phyloP scores from a whole-genome alignment of 768 basidiomycete genomes.

The Nidularia pulvinata region DNA sequence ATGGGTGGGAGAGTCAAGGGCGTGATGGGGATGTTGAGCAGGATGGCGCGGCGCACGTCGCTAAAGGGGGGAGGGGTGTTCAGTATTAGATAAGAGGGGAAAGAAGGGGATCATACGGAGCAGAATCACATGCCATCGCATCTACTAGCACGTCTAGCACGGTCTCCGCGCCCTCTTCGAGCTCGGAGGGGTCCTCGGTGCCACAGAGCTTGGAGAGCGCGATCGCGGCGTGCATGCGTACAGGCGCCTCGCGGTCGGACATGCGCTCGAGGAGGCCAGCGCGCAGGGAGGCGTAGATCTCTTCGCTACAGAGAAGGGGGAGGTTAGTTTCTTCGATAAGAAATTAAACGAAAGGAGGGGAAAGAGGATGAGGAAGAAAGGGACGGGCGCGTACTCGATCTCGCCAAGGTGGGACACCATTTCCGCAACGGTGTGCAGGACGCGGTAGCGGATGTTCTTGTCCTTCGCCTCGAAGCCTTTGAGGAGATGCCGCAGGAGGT shows the following conservation, averaged over 20 bases:
- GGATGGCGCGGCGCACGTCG: slow-evolving; percentile 83
- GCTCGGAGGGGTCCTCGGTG: slow-evolving; percentile 62
- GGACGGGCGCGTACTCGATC: slow-evolving; percentile 66
- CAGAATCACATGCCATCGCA: slow-evolving; percentile 67
- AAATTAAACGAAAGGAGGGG: no score
- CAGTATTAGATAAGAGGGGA: no score
- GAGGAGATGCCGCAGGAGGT: slow-evolving; percentile 66
- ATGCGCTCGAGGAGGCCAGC: slow-evolving; percentile 67
- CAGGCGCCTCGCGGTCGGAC: slow-evolving; percentile 73
- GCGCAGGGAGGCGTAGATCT: slow-evolving; percentile 66
- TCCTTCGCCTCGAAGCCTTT: slow-evolving; percentile 85
- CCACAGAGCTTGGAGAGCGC: slow-evolving; percentile 78
- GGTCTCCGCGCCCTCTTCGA: slow-evolving; percentile 41
- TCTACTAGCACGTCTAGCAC: slow-evolving; percentile 67
- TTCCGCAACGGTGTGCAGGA: slow-evolving; percentile 73
- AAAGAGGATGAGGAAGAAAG: no score
- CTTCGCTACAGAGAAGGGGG: slow-evolving; percentile 52
- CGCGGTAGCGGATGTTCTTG: slow-evolving; percentile 83
- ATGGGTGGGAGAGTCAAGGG: slow-evolving; percentile 59
- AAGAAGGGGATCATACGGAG: slow-evolving; percentile 51
- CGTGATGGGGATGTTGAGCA: slow-evolving; percentile 69
- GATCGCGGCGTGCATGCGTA: slow-evolving; percentile 80
- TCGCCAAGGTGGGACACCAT: slow-evolving; percentile 82
- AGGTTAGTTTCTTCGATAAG: not conserved
- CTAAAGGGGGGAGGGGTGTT: slow-evolving; percentile 29